Percentiles rank a stretch among this genome's conserved stretches.
phyloP scores from a whole-genome alignment of 495 filamentous ascomycete genomes.

The Tuber magnatum region DNA sequence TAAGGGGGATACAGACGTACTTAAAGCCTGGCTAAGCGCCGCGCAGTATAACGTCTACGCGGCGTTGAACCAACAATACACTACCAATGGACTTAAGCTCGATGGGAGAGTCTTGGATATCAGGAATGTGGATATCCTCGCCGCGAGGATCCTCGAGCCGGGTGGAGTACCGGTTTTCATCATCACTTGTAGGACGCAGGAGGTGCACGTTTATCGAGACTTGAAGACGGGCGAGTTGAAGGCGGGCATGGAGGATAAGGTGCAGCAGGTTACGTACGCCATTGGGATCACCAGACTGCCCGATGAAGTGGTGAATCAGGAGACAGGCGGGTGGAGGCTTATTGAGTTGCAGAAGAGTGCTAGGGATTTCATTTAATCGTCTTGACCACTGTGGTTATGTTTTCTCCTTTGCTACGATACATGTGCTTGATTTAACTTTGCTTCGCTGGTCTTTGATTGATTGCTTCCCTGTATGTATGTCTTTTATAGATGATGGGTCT shows the following conservation, averaged over 20 bases:
- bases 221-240: slow-evolving; percentile 79
- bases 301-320: slow-evolving; percentile 92
- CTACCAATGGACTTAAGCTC: slow-evolving; percentile 80
- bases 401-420: slow-evolving; percentile 5
- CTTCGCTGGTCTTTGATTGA: background rate
- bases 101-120: slow-evolving; percentile 94
- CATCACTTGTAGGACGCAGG: slow-evolving; percentile 91
- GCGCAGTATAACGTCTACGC: slow-evolving; percentile 92
- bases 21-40: slow-evolving; percentile 90
- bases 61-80: slow-evolving; percentile 89
- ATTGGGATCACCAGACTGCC: slow-evolving; percentile 89
- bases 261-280: slow-evolving; percentile 94
- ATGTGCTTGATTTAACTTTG: background rate
- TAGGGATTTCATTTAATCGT: slow-evolving; percentile 76
- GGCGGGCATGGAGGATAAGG: slow-evolving; percentile 98
- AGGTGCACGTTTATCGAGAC: slow-evolving; percentile 93
- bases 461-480: background rate
- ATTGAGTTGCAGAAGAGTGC: slow-evolving; percentile 98
- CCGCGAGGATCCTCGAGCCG: slow-evolving; percentile 86
- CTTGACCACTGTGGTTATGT: background rate
- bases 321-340: slow-evolving; percentile 91
- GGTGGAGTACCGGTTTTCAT: slow-evolving; percentile 97
- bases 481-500: background rate
- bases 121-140: slow-evolving; percentile 80
- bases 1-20: slow-evolving; percentile 82